Evolutionary conservation across 1,284 basidiomycete species (phyloP).

Genomic region (Peniophora sp.): DNA sequence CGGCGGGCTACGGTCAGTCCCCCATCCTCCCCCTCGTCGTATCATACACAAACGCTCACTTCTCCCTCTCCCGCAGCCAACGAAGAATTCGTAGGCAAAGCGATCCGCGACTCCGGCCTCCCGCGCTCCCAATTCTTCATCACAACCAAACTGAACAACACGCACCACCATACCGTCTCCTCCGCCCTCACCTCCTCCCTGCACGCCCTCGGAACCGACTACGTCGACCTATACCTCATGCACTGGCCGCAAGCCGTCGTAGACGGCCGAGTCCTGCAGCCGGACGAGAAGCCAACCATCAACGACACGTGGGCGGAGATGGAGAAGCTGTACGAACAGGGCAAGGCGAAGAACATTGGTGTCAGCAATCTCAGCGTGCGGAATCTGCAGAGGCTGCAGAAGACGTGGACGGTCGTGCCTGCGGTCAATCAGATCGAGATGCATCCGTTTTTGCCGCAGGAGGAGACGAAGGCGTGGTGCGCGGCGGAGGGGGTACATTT

Average conservation of each 20-base stretch:
- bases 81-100: constrained; percentile 40
- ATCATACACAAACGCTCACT: constrained; percentile 5
- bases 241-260: constrained; percentile 38
- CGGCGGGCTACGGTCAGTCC: constrained; percentile 6
- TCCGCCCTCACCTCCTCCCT: constrained; percentile 50
- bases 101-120: constrained; percentile 37
- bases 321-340: constrained; percentile 40
- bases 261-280: constrained; percentile 17
- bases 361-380: constrained; percentile 44
- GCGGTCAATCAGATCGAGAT: constrained; percentile 11
- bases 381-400: constrained; percentile 21
- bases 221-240: constrained; percentile 68
- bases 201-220: constrained; percentile 46
- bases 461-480: constrained; percentile 44
- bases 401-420: constrained; percentile 18
- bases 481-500: constrained; percentile 44
- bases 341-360: constrained; percentile 39
- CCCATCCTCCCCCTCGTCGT: too few relatives aligned
- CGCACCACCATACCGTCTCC: constrained; percentile 36
- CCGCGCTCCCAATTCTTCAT: constrained; percentile 42
- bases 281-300: constrained; percentile 38
- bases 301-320: constrained; percentile 53
- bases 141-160: constrained; percentile 35
- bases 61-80: constrained; percentile 23
- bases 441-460: constrained; percentile 42